Evolutionary conservation across 2,329 filamentous ascomycete genomes (phyloP), one percentile per base, ranked within the genome.

Genomic region (Chrysoporthe deuterocubensis): DNA sequence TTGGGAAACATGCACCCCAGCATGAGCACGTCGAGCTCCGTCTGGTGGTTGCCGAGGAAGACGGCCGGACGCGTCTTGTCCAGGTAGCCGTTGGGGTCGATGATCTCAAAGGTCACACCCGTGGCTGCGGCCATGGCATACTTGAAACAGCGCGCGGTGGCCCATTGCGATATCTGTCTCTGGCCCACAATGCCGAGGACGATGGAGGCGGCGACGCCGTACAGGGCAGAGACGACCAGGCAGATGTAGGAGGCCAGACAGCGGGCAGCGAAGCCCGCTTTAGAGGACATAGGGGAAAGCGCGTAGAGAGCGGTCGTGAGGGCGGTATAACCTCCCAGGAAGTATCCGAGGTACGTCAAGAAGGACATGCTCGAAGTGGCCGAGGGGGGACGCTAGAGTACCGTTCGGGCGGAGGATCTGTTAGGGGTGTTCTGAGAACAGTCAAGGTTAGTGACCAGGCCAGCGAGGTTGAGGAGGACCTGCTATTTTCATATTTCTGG

Each of bases 11-110:
- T 88, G 79, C 85, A 84, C 70, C 94, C 96, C 40, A 99, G 87
- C 88, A 97, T 92, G 69, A 97, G 85, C 52, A 99, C 92, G 77
- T 99, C 96, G 72, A 99, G 88, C 81, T 98, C 96, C 32, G 92
- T 93, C 85, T 99, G 96, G 82, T 99, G 96, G 81, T 98, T 98
- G 52, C 92, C 92, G 73, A 99, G 85, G 75, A 99, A 94, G 67
- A 99, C 92, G 67, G 93, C 94, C 0, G 96, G 96, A 63, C 95
- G 88, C 40, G 83, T 84, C 11, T 84, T 89, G 59, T 82, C 81
- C 68, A 94, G 87, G 73, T 89, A 77, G 71, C 89, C 80, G 69
- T 88, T 77, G 50, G 88, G 83, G 74, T 94, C 93, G 57, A 90
- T 85, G 62, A 97, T 81, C 70, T 87, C 84, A 77, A 98, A 97